Conservation (phyloP, 805 yeast species). For the Saturnispora ahearnii region DNA sequence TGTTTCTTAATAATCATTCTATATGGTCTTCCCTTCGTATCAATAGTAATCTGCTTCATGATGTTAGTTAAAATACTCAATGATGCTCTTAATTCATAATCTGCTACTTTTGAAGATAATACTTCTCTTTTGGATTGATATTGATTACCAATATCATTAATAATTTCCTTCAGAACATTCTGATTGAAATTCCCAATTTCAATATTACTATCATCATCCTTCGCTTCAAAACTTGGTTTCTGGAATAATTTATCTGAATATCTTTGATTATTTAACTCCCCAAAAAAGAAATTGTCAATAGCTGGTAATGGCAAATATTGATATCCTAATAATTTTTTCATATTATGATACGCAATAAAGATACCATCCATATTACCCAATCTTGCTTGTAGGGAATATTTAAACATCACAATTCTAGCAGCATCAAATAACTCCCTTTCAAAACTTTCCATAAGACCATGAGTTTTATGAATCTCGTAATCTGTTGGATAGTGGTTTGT, state of each 20-base stretch:
- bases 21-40: slow-evolving; percentile 28
- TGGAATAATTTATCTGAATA: slow-evolving; percentile 5
- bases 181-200: slow-evolving; percentile 3
- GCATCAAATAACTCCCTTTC: slow-evolving; percentile 74
- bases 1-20: slow-evolving; percentile 25
- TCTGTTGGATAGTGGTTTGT: slow-evolving; percentile 45
- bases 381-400: slow-evolving; percentile 85
- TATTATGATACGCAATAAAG: slow-evolving; percentile 83
- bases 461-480: slow-evolving; percentile 53
- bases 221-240: not conserved
- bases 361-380: slow-evolving; percentile 97
- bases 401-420: slow-evolving; percentile 64
- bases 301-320: slow-evolving; percentile 72
- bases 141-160: slow-evolving; percentile 22
- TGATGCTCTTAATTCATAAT: slow-evolving; percentile 57
- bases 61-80: slow-evolving; percentile 42
- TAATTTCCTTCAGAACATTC: slow-evolving; percentile 15
- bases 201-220: not conserved
- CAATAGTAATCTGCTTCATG: slow-evolving; percentile 30
- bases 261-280: slow-evolving; percentile 17
- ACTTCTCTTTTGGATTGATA: slow-evolving; percentile 28
- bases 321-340: slow-evolving; percentile 75
- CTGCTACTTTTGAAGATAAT: slow-evolving; percentile 46
- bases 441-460: slow-evolving; percentile 70
- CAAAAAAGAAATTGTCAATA: slow-evolving; percentile 57